Evolutionary conservation across 2,329 filamentous ascomycete species (phyloP).

Genomic region (Leptographium lundbergii): DNA sequence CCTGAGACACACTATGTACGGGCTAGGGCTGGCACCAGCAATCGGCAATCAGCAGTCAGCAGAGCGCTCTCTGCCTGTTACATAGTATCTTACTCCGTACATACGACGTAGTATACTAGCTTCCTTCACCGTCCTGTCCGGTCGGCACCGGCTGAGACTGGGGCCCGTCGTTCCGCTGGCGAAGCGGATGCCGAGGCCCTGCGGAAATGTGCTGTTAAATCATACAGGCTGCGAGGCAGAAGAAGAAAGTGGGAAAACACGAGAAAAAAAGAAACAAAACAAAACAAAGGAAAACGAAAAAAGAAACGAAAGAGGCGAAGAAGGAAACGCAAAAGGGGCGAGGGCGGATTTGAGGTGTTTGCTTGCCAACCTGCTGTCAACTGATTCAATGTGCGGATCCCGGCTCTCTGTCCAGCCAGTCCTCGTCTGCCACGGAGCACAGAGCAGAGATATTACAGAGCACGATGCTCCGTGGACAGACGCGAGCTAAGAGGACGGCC

Average conservation of each 20-base stretch:
- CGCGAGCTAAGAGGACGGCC: not conserved
- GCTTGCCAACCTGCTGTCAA: not conserved
- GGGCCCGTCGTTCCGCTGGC: not conserved
- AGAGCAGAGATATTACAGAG: not conserved
- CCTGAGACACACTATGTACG: not conserved
- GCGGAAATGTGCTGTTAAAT: not conserved
- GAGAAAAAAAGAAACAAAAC: not conserved
- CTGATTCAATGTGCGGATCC: not conserved
- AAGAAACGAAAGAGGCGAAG: too few relatives aligned
- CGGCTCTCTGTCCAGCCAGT: not conserved
- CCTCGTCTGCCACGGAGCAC: not conserved
- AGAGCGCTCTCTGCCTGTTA: not conserved
- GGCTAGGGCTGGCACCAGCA: not conserved
- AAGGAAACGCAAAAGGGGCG: not conserved
- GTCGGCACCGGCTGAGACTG: not conserved
- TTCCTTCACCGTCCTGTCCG: not conserved
- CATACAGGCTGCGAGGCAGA: not conserved
- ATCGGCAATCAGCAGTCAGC: not conserved
- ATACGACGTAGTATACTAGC: not conserved
- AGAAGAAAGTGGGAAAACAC: not conserved
- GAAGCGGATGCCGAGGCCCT: not conserved
- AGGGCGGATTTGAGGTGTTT: not conserved
- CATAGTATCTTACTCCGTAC: too few relatives aligned
- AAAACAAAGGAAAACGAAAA: not conserved
- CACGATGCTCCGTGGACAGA: not conserved